A percentile compares a stretch with the other conserved stretches of the same genome.
Conservation (phyloP, 208 protist genomes). For the Lotmaria passim region DNA sequence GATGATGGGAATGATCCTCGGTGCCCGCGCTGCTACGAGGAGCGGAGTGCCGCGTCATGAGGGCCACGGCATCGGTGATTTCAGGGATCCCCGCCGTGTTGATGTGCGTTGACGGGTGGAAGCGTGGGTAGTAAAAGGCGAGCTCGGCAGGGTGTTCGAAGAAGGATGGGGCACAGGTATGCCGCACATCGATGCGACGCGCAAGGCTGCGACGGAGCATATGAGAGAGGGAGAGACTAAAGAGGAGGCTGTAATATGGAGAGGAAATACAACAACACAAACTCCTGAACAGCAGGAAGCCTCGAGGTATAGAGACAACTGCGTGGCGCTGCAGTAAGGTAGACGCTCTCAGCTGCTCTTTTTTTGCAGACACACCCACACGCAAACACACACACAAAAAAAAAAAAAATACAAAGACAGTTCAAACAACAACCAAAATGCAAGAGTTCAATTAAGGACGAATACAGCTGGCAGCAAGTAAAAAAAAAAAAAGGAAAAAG, state of each 20-base stretch:
- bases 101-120: conserved; percentile 74
- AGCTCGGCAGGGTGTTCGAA: conserved; percentile 73
- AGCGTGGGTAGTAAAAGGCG: conserved; percentile 86
- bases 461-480: no score
- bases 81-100: conserved; percentile 68
- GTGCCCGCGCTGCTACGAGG: conserved; percentile 5
- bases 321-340: neutral
- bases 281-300: neutral
- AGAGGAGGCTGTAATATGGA: no score
- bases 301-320: neutral
- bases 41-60: conserved; percentile 45
- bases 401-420: no score
- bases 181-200: conserved; percentile 37
- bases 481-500: no score
- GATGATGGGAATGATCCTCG: neutral
- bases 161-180: conserved; percentile 63
- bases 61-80: conserved; percentile 62
- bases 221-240: neutral
- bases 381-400: no score
- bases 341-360: no score
- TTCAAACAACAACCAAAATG: no score
- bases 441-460: no score
- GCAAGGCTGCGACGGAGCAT: conserved; percentile 53
- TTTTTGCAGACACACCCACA: no score
- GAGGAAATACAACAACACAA: neutral